Evolutionary conservation across 495 filamentous ascomycete genomes (phyloP).

Genomic region (Glonium stellatum): DNA sequence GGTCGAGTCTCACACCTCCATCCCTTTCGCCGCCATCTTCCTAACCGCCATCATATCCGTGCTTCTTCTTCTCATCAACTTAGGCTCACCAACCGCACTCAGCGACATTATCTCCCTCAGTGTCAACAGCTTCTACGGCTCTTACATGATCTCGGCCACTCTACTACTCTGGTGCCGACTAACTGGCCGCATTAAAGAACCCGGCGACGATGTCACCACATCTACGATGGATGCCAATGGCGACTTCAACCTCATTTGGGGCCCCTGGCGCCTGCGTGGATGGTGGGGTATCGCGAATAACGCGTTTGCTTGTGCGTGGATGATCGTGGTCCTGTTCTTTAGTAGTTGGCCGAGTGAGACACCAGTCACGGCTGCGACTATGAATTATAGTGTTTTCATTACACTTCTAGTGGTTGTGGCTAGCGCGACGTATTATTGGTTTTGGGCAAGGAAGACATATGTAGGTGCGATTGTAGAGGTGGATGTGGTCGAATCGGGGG

Average conservation of each 20-base stretch:
- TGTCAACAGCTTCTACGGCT: conserved; percentile 10
- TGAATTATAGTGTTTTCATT: conserved; percentile 41
- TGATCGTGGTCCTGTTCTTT: conserved; percentile 37
- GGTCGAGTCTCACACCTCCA: conserved; percentile 4
- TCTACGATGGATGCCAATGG: too few species aligned
- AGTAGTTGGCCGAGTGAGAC: conserved; percentile 35
- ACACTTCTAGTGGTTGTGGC: not conserved
- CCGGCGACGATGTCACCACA: not conserved
- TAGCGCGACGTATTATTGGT: conserved; percentile 1
- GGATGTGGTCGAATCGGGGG: not conserved
- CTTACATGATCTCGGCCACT: conserved; percentile 8
- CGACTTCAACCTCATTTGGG: not conserved
- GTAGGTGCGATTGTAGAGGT: not conserved
- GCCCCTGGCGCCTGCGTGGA: not conserved
- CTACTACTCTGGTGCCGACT: conserved; percentile 6
- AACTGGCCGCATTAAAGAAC: not conserved
- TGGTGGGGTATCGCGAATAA: not conserved
- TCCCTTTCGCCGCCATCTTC: conserved; percentile 25
- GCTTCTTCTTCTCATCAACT: conserved; percentile 25
- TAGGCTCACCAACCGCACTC: conserved; percentile 27
- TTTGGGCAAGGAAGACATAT: conserved; percentile 4
- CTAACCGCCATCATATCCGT: conserved; percentile 14
- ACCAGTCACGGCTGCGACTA: conserved; percentile 38
- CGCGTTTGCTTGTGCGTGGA: conserved; percentile 34
- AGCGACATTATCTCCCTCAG: conserved; percentile 25